Evolutionary conservation across 495 filamentous ascomycete genomes (phyloP), one percentile per base, ranked within the genome.

Genomic region (Penicillium paxilli): DNA sequence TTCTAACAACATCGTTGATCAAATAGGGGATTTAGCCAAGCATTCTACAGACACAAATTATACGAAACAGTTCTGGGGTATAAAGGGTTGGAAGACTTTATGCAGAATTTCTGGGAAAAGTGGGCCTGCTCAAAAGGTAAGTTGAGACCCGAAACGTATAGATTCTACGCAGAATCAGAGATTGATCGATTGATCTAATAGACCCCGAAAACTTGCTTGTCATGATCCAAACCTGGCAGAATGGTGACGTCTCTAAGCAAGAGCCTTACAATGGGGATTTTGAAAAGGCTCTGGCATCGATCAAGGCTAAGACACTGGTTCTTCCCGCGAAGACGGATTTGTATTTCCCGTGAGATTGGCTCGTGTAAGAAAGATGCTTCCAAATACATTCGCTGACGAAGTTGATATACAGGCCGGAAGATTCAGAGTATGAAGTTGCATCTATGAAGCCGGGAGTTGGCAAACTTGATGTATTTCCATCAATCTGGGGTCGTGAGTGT

Each of bases 201-300:
- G 85, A 89, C 44, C 85, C 85, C 0, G 86, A 85, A 55, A 87
- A 87, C 52, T 69, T 89, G 52, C 68, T 88, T 1, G 78, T 76
- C 1, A 86, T 89, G 85, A 63, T 84, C 5, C 79, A 85, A 48
- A 89, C 87, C n/a, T 91, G 87, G 87, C 87, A 91, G 66, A 76
- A 80, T 49, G 87, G 78, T 23, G 84, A 91, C 58, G 79, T 82
- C 51, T 85, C 83, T 1, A 60, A 77, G 24, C 84, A 88, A 59
- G 79, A 80, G 44, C 80, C 79, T 21, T 88, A 88, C 53, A 80
- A 85, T 53, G 84, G 84, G 14, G 72, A 86, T 58, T 85, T 89
- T 54, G 77, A 80, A 48, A 77, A 79, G 35, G 84, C 86, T 1
- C 78, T 90, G 82, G 74, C 76, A 40, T 82, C 77, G 24, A 89